phyloP scores from a whole-genome alignment of 2,329 filamentous ascomycete genomes.

The Clarireedia homoeocarpa region DNA sequence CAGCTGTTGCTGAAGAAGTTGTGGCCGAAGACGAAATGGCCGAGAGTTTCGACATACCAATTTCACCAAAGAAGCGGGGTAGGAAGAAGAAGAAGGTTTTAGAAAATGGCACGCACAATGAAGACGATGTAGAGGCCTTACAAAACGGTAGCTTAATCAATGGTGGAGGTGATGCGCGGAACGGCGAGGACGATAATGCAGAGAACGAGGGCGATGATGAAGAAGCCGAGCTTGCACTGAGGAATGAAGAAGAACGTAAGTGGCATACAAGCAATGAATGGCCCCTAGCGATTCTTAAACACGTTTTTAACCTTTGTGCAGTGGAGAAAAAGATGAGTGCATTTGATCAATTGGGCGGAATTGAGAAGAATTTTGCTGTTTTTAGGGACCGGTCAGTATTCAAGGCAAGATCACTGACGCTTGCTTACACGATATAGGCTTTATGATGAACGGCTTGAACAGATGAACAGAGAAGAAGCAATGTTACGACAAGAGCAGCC shows the following conservation, averaged over 20 bases:
- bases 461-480: conserved; percentile 64
- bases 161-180: conserved; percentile 30
- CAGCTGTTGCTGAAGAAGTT: conserved; percentile 34
- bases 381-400: conserved; percentile 66
- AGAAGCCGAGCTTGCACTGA: conserved; percentile 50
- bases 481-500: conserved; percentile 51
- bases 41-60: conserved; percentile 20
- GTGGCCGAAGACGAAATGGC: conserved; percentile 34
- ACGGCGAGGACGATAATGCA: conserved; percentile 42
- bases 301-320: conserved; percentile 33
- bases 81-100: conserved; percentile 30
- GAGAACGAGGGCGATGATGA: conserved; percentile 49
- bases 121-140: conserved; percentile 16
- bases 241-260: conserved; percentile 59
- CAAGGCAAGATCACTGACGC: not conserved
- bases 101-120: conserved; percentile 22
- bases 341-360: conserved; percentile 67
- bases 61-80: conserved; percentile 29
- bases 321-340: conserved; percentile 73
- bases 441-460: conserved; percentile 79
- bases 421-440: conserved; percentile 46
- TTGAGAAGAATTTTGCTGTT: conserved; percentile 83
- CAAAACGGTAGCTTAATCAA: conserved; percentile 19
- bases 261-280: conserved; percentile 4
- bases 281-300: not conserved